Base-by-base conservation (phyloP, 73 alveolate genomes). In the Symbiodinium natans region DNA sequence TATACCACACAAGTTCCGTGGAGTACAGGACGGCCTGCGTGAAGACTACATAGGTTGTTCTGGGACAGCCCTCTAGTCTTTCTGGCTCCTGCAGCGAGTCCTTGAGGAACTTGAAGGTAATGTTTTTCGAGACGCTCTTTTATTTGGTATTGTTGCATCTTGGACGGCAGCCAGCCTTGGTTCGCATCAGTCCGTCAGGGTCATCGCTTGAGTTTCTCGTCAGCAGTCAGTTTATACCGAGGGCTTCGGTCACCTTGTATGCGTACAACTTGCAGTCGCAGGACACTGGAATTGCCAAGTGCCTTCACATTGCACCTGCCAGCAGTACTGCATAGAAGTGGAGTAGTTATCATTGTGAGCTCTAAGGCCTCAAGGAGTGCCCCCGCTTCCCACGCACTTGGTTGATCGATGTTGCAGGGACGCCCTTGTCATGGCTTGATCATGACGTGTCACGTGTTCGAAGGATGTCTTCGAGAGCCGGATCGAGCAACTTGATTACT, bases 391-490 rank as follows among this genome's bases (percentile, higher is more conserved):
- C 74, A 15, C 21, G 21, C 74, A 11, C 21, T 54, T 11, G 29
- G 74, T 21, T 15, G 11, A 21, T 54, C 21, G 74, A 54, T 54
- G 74, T 21, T n/a, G n/a, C n/a, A n/a, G n/a, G n/a, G n/a, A n/a
- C n/a, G n/a, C n/a, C n/a, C n/a, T n/a, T n/a, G n/a, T n/a, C n/a
- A n/a, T n/a, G n/a, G n/a, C n/a, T n/a, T n/a, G n/a, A n/a, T n/a
- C n/a, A n/a, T n/a, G n/a, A n/a, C n/a, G n/a, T n/a, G n/a, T n/a
- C n/a, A n/a, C n/a, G n/a, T n/a, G n/a, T n/a, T 52, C 21, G 15
- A 68, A 88, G 95, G 95, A 88, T 40, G 95, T 88, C 31, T 88
- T 88, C 29, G 95, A 88, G 95, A 88, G 95, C 85, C 95, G 95
- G 15, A 88, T 88, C 43, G 98, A 92, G 82, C 98, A 92, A 46